Conservation (phyloP, 2,329 filamentous ascomycete species). For the Aspergillus ruber region DNA sequence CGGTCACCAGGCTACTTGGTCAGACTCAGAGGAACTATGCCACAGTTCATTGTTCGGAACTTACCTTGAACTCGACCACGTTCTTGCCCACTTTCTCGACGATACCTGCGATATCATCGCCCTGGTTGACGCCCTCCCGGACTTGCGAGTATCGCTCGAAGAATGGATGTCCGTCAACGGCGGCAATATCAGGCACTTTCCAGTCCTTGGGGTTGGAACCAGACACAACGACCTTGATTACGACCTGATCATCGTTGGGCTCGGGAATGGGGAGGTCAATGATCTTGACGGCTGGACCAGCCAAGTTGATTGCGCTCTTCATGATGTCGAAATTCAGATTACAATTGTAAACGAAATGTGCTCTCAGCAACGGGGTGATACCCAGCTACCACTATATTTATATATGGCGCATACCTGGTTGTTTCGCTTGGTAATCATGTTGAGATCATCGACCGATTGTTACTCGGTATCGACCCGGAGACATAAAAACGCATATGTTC, state of each 20-base stretch:
- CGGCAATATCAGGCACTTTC: slow-evolving; percentile 20
- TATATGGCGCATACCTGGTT: neutral
- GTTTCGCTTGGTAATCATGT: neutral
- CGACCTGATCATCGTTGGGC: slow-evolving; percentile 25
- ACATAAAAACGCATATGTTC: neutral
- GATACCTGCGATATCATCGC: slow-evolving; percentile 47
- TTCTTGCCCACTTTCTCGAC: slow-evolving; percentile 45
- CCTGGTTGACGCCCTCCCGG: slow-evolving; percentile 28
- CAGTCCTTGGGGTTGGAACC: slow-evolving; percentile 45
- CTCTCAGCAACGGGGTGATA: neutral
- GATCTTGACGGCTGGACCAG: slow-evolving; percentile 21
- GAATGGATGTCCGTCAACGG: neutral
- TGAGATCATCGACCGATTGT: neutral
- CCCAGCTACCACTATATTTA: neutral
- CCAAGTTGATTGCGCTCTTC: neutral
- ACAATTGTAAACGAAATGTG: neutral
- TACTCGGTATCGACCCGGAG: neutral
- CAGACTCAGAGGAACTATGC: neutral
- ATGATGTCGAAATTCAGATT: neutral
- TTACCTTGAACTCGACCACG: slow-evolving; percentile 46
- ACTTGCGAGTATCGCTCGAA: slow-evolving; percentile 1
- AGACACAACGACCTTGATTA: slow-evolving; percentile 31
- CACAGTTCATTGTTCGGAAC: neutral
- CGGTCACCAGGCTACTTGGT: slow-evolving; percentile 39
- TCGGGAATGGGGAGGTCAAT: slow-evolving; percentile 36